Base-by-base conservation (phyloP, 495 filamentous ascomycete genomes). In the Clavariopsis aquatica region DNA sequence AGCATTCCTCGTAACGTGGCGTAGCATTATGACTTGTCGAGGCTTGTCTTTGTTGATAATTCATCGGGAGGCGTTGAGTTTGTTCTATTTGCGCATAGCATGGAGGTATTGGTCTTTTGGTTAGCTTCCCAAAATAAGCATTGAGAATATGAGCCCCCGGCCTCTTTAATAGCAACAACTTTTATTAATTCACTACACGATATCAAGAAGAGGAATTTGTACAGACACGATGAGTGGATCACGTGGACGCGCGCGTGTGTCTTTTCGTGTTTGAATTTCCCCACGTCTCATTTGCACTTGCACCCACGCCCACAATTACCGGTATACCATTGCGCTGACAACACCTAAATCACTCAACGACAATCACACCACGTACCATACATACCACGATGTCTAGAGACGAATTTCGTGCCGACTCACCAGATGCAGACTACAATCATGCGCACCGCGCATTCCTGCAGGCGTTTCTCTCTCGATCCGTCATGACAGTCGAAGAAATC, bases 381-480 rank as follows among this genome's bases (percentile, higher is more conserved):
- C 13, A 41, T 43, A 19, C 29, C 52, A 24, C 10, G 23, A 56
- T 56, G 52, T 43, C 52, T 20, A 29, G 52, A 24, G 29, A 56
- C 15, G 38, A 38, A 1, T 1, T 43, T 2, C 38, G 51, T 9
- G 52, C 59, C 17, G 46, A 59, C 1, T 57, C 52, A 0, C 31
- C 45, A 9, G 56, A 54, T 36, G 57, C 19, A 26, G 62, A 26
- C 24, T 78, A 77, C 68, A 77, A 85, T 73, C 83, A 96, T 71
- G 80, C 81, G 69, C 90, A 97, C 74, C 89, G 91, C 49, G 92
- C 93, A n/a, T 96, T 98, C 71, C 78, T 97, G 0, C 94, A 98
- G 78, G 90, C 89, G 64, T 89, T 98, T 71, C 84, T 97, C 73
- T 85, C 88, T 2, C 85, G 86, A 19, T 87, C 87, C 8, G 83